Evolutionary conservation across 208 protist species (phyloP), one percentile per base, ranked within the genome.

Genomic region (Leishmania martiniquensis): DNA sequence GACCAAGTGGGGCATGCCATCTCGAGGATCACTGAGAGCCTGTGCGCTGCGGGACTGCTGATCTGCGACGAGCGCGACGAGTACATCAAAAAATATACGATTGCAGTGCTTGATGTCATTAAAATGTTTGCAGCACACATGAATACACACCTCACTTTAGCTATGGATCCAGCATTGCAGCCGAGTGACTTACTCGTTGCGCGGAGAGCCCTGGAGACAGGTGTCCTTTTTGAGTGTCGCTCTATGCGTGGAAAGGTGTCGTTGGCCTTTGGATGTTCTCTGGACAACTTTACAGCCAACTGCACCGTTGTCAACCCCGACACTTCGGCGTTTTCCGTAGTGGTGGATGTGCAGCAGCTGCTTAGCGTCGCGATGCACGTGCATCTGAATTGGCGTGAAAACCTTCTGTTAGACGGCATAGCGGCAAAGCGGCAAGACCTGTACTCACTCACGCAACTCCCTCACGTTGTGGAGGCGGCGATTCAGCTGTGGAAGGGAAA

Each of bases 401-500:
- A 74, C 20, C 13, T 94, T 25, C 45, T 90, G 42, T 57, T 96
- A 29, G 81, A 91, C 59, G 92, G 92, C 12, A 86, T 94, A 9
- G 88, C 79, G 0, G 80, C 91, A 49, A 85, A 83, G 29, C 91
- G 87, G 32, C 81, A 89, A 37, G 86, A 92, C 44, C 71, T 89
- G 54, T 90, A 93, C 72, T 86, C 84, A 15, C 78, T 80, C 17
- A 70, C 78, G 62, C 85, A 89, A 29, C 74, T 86, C 15, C 60
- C 55, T 66, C 77, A 80, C 4, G 74, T 88, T 22, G 68, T 96
- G 22, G 81, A 88, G 74, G 85, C 84, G 10, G 87, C 86, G 39
- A 85, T 92, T n/a, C 81, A 76, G 59, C 73, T 94, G 62, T 96
- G 92, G 92, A 85, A 81, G 73, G 84, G 81, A 7, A 93, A 93